Base-by-base conservation (phyloP, 2,329 filamentous ascomycete genomes). In the Claviceps spartinae region DNA sequence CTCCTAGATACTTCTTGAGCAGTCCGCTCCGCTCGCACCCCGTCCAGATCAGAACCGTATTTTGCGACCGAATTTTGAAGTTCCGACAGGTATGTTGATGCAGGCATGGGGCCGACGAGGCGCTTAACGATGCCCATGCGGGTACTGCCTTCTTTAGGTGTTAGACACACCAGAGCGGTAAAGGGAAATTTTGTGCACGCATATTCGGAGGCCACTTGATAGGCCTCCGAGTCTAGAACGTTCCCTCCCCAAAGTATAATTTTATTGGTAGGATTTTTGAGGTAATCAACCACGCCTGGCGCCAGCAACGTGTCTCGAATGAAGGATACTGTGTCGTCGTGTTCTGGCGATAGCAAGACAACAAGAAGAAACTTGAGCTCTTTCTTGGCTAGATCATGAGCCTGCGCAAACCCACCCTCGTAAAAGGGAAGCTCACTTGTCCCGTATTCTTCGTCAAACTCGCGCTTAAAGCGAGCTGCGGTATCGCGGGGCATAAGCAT, bases 401-500 rank as follows among this genome's bases (percentile, higher is more conserved):
- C 89, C 68, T 95, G 86, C 5, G 94, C 90, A 63, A 97, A 93
- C 4, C 91, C 89, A 49, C 85, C 86, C 63, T 96, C 90, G 58
- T 85, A 82, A 66, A 94, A 95, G 0, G 85, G 83, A 4, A 97
- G 69, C 4, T 73, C 74, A 48, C 82, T 79, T 18, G 74, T 69
- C 0, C 88, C 89, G 62, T 96, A 93, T 61, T 95, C 88, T 68
- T 98, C 93, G 61, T 95, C 89, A 58, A 98, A 95, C 60, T 97
- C 90, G 8, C 91, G 81, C 62, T 88, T 86, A 66, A 97, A 95
- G 36, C 93, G 77, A 26, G 86, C 83, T 0, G 91, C 89, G 1
- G 88, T 91, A 63, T 98, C 93, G 52, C 86, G 81, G 1, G 91
- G 89, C 63, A 85, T 85, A 45, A 96, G 71, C 59, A 88, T 79